Percentiles rank a stretch among this genome's conserved stretches.
These are phyloP conservation scores for Ascochyta clinopodiicola DNA, from an alignment of 2,329 filamentous ascomycete genomes.

Conservation along the genomic window DNA sequence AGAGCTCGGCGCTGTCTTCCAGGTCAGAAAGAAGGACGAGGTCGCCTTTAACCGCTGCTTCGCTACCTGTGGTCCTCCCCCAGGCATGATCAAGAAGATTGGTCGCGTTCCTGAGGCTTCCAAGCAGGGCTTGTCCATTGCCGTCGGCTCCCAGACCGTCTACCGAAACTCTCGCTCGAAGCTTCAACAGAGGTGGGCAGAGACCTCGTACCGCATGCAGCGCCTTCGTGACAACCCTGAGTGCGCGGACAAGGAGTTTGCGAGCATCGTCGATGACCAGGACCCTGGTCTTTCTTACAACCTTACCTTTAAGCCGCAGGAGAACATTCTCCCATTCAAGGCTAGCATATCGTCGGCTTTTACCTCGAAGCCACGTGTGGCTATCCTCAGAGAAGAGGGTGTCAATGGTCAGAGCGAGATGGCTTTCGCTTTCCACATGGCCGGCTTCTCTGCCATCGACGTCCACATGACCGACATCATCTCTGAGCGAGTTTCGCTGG, in stretches of 20 bases:
- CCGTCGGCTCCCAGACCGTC: conserved; percentile 71
- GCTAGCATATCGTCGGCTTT: conserved; percentile 67
- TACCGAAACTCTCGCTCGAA: conserved; percentile 72
- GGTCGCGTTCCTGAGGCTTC: conserved; percentile 72
- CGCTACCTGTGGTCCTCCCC: conserved; percentile 84
- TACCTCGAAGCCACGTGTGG: conserved; percentile 74
- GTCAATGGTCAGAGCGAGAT: conserved; percentile 97
- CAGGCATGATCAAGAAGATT: conserved; percentile 82
- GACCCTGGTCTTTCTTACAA: conserved; percentile 88
- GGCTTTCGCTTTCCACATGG: conserved; percentile 92
- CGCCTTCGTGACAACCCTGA: conserved; percentile 84
- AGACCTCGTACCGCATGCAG: conserved; percentile 91
- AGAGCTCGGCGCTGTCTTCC: conserved; percentile 94
- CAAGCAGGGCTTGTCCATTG: conserved; percentile 79
- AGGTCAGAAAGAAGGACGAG: conserved; percentile 85
- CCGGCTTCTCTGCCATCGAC: conserved; percentile 90
- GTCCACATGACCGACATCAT: conserved; percentile 96
- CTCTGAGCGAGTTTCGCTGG: conserved; percentile 77
- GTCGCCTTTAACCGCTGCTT: conserved; percentile 88
- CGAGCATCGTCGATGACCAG: conserved; percentile 72
- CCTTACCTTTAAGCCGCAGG: conserved; percentile 78
- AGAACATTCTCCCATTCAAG: conserved; percentile 74
- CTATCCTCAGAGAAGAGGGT: conserved; percentile 93
- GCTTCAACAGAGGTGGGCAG: conserved; percentile 87
- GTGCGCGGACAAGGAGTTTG: conserved; percentile 84